Evolutionary conservation across 192 early-diverging fungal genomes (phyloP).

Genomic region (Thoreauomyces humboldtii): DNA sequence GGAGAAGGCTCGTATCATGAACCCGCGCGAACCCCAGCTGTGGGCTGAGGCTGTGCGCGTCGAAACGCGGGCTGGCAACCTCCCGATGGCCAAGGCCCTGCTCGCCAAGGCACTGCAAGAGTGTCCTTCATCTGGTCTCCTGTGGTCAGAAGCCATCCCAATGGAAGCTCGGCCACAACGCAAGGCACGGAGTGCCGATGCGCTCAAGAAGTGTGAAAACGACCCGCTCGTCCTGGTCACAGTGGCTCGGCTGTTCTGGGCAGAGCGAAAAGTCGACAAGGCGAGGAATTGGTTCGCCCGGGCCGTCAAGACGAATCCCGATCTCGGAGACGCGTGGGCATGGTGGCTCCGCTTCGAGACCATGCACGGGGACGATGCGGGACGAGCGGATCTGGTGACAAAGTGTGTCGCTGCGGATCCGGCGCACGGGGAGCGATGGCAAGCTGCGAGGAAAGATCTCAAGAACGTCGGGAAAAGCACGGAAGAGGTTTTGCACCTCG

Average conservation of each 20-base stretch:
- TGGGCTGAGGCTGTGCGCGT: constrained; percentile 85
- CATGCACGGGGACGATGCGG: constrained; percentile 63
- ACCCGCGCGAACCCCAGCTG: constrained; percentile 74
- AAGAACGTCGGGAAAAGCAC: constrained; percentile 62
- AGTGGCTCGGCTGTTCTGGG: constrained; percentile 90
- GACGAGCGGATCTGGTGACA: constrained; percentile 48
- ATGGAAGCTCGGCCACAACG: constrained; percentile 83
- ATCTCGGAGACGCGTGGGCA: constrained; percentile 91
- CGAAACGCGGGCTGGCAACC: constrained; percentile 70
- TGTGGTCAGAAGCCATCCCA: constrained; percentile 88
- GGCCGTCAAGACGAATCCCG: constrained; percentile 76
- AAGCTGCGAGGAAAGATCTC: constrained; percentile 72
- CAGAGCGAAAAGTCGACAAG: constrained; percentile 89
- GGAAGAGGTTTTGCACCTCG: constrained; percentile 56
- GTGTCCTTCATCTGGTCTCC: constrained; percentile 76
- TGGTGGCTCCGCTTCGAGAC: constrained; percentile 93
- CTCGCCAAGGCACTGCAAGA: constrained; percentile 91
- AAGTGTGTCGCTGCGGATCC: constrained; percentile 79
- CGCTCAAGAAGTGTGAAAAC: constrained; percentile 85
- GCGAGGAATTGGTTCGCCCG: constrained; percentile 89
- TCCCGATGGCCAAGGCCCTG: constrained; percentile 67
- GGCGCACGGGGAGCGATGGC: constrained; percentile 89
- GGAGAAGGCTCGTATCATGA: constrained; percentile 80
- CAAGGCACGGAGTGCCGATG: constrained; percentile 84
- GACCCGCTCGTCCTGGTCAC: constrained; percentile 76